A percentile compares a stretch with the other conserved stretches of the same genome.
Conservation (phyloP, 2,329 filamentous ascomycete genomes). For the Fusarium graminum region DNA sequence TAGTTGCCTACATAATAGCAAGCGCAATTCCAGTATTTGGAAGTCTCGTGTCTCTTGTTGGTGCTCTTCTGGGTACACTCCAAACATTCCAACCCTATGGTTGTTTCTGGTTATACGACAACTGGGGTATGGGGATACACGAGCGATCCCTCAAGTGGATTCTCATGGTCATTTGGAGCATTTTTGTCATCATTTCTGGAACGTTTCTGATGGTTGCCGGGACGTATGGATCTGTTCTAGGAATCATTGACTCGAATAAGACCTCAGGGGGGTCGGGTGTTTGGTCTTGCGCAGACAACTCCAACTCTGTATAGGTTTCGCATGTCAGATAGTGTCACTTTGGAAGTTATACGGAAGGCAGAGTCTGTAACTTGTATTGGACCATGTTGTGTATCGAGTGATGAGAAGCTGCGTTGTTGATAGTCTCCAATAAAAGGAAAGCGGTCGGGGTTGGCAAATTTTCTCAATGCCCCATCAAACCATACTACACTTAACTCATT, state of each 20-base stretch:
- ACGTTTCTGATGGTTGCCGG: conserved; percentile 59
- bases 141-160: conserved; percentile 7
- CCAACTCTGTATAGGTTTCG: conserved; percentile 44
- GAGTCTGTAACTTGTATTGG: not conserved
- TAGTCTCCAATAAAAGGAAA: conserved; percentile 31
- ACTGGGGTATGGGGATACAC: conserved; percentile 34
- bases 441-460: conserved; percentile 40
- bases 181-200: conserved; percentile 32
- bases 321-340: not conserved
- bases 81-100: conserved; percentile 49
- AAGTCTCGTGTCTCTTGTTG: conserved; percentile 46
- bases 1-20: conserved; percentile 48
- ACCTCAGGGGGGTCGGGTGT: conserved; percentile 53
- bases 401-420: not conserved
- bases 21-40: conserved; percentile 43
- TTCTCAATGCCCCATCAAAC: conserved; percentile 16
- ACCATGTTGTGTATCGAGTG: not conserved
- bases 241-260: conserved; percentile 52
- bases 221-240: conserved; percentile 59
- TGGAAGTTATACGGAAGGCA: not conserved
- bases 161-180: conserved; percentile 21
- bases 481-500: not conserved
- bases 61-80: conserved; percentile 47
- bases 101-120: conserved; percentile 49
- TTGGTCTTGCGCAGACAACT: conserved; percentile 61